Evolutionary conservation across 192 early-diverging fungal genomes (phyloP), one percentile per base, ranked within the genome.

Genomic region (Chytriomyces confervae): DNA sequence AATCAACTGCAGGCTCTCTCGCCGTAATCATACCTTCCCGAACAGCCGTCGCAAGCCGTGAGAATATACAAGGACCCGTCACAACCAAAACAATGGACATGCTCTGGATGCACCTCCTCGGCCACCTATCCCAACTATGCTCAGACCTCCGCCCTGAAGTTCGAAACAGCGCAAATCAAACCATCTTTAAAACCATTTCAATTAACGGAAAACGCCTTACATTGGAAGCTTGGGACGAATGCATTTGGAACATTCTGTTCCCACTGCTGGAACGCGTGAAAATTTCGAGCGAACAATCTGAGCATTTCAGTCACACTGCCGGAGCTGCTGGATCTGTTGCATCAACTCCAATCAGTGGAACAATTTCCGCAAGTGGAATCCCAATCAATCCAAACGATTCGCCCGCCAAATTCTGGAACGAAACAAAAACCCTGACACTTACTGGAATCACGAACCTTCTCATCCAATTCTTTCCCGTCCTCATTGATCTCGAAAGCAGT

Each of bases 141-240:
- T 90, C 92, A 13, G 98, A 99, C 76, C 73, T 74, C 7, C 84
- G 96, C 16, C 93, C 94, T 0, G 96, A 98, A 77, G 96, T 99
- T 9, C 88, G 98, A 29, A 94, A 97, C 77, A 92, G 93, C 13
- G 95, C 96, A 18, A 94, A 93, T 60, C 98, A 98, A 80, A 98
- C 96, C 5, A 84, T 99, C 62, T 97, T 97, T 81, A 88, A 96
- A 61, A 95, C 96, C 5, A 91, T 99, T 49, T 90, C 91, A 51
- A 94, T 97, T 85, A 95, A 97, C 76, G 98, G 95, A 7, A 75
- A 77, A 44, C 77, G 86, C 11, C 85, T 99, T 18, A 89, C 89
- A 20, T 74, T 83, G 46, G 86, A 92, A 50, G 85, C 92, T 11
- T 97, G 96, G 95, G 90, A 94, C 47, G 85, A 92, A 47, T 93